Evolutionary conservation across 306 rosid species (phyloP).

Genomic region (Myrica gale): DNA sequence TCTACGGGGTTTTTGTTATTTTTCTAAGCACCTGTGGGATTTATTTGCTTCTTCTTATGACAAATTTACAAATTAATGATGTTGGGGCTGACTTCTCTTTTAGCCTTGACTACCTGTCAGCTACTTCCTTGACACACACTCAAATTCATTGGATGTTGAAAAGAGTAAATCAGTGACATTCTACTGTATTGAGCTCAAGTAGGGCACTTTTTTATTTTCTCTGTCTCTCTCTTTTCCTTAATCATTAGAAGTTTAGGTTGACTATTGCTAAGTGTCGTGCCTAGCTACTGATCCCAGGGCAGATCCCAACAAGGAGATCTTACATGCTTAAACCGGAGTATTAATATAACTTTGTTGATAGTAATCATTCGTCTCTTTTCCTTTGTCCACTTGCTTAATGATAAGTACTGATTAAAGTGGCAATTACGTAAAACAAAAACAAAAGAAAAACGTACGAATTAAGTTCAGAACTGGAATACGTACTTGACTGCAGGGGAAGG

Average conservation of each 20-base stretch:
- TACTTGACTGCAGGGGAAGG: no score
- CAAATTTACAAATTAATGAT: not conserved
- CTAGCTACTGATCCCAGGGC: constrained; percentile 29
- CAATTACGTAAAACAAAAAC: constrained; percentile 36
- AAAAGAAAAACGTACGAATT: not conserved
- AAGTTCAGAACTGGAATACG: no score
- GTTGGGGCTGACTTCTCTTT: not conserved
- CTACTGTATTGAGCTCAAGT: constrained; percentile 1
- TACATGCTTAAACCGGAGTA: constrained; percentile 15
- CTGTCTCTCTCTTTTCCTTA: constrained; percentile 14
- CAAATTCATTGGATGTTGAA: not conserved
- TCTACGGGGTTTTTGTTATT: no score
- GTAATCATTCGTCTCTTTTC: constrained; percentile 36
- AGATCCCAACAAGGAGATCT: constrained; percentile 34
- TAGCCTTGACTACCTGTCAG: not conserved
- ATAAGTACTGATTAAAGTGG: constrained; percentile 28
- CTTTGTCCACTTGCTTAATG: constrained; percentile 27
- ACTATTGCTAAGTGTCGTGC: constrained; percentile 39
- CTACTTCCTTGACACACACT: not conserved
- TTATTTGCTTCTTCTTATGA: no score
- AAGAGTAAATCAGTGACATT: not conserved
- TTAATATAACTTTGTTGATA: constrained; percentile 37
- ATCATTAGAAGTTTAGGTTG: constrained; percentile 29
- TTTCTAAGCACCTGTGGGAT: no score
- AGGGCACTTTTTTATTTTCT: constrained; percentile 5